Conservation (phyloP, 2,329 filamentous ascomycete genomes). For the Corinectria fuckeliana region DNA sequence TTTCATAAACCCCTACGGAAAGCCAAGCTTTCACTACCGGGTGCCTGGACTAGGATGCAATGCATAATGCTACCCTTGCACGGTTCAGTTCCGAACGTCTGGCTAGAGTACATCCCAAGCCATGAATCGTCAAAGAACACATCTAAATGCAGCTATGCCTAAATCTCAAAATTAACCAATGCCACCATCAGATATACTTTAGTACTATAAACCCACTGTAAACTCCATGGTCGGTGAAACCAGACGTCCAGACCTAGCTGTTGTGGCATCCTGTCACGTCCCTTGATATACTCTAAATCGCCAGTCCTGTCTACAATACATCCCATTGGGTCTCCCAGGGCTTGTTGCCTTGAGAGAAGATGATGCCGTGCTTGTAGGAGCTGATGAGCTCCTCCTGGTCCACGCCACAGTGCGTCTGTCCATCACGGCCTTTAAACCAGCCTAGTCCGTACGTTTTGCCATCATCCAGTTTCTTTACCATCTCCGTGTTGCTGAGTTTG, state of each 20-base stretch:
- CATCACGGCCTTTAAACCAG: conserved; percentile 78
- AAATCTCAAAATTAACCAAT: neutral
- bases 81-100: neutral
- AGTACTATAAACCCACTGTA: neutral
- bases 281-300: conserved; percentile 3
- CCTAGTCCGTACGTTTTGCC: conserved; percentile 75
- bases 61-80: neutral
- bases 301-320: conserved; percentile 33
- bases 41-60: neutral
- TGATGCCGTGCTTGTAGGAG: conserved; percentile 67
- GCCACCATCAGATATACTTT: neutral
- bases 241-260: neutral
- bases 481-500: conserved; percentile 64
- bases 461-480: conserved; percentile 65
- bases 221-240: neutral
- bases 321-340: conserved; percentile 58
- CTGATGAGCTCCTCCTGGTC: conserved; percentile 76
- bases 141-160: conserved; percentile 9
- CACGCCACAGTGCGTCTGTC: conserved; percentile 76
- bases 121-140: conserved; percentile 5
- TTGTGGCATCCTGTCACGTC: neutral
- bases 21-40: neutral
- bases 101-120: conserved; percentile 1
- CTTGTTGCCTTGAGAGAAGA: conserved; percentile 50
- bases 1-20: conserved; percentile 5